Percentiles rank a stretch among this genome's conserved stretches.
These are phyloP conservation scores for Entelexis paramagnoliae DNA, from an alignment of 1,139 yeast species.

Conservation along the genomic window DNA sequence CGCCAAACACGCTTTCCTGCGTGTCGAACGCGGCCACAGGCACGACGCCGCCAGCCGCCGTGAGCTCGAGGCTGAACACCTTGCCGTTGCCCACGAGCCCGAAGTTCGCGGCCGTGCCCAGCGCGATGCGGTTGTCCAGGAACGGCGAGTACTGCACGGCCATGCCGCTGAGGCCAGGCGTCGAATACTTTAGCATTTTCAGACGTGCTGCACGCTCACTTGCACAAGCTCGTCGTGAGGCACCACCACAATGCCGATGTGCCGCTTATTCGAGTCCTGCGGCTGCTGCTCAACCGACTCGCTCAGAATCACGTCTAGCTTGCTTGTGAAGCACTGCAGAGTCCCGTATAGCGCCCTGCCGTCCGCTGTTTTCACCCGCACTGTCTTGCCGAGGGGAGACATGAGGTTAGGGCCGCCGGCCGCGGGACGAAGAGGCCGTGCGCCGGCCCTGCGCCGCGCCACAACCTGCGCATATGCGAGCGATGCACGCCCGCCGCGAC, in stretches of 20 bases:
- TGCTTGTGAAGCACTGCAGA: conserved; percentile 29
- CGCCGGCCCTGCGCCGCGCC: too few relatives aligned
- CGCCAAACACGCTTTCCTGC: conserved; percentile 83
- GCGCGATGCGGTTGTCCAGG: conserved; percentile 79
- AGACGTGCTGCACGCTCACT: conserved; percentile 25
- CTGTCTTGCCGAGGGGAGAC: conserved; percentile 22
- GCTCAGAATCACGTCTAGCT: conserved; percentile 29
- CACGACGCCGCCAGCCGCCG: conserved; percentile 48
- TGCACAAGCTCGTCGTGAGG: conserved; percentile 29
- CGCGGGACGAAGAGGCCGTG: too few relatives aligned
- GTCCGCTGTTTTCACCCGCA: conserved; percentile 29
- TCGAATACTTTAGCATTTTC: conserved; percentile 63
- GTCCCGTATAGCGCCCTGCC: conserved; percentile 31
- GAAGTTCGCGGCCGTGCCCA: conserved; percentile 83
- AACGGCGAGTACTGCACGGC: conserved; percentile 86
- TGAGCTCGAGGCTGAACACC: conserved; percentile 57
- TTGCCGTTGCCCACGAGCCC: conserved; percentile 93
- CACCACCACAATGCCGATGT: conserved; percentile 31
- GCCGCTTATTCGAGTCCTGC: conserved; percentile 24
- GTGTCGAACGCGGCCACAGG: conserved; percentile 55
- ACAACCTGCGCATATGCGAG: too few relatives aligned
- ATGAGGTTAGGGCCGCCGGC: conserved; percentile 5
- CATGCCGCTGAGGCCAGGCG: conserved; percentile 79
- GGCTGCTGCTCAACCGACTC: conserved; percentile 30
- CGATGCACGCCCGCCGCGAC: too few relatives aligned